These are phyloP conservation scores for Tetrahymena borealis DNA, from an alignment of 73 alveolate species.

Conservation along the genomic window DNA sequence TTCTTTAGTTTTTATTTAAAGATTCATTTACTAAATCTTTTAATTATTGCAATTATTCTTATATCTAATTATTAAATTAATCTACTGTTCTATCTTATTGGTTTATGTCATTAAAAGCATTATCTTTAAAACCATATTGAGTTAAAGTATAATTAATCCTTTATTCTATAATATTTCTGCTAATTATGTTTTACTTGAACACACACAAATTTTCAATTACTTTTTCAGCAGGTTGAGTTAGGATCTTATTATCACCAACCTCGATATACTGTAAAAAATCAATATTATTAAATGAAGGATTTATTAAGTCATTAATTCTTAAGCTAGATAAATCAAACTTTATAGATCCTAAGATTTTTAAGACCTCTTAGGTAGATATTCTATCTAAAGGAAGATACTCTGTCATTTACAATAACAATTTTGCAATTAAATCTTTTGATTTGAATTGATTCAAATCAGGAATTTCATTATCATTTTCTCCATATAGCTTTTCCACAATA, in stretches of 20 bases:
- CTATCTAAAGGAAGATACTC: neutral
- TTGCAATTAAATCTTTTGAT: neutral
- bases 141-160: too few relatives aligned
- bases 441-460: neutral
- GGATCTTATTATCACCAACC: neutral
- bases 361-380: neutral
- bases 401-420: neutral
- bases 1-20: too few relatives aligned
- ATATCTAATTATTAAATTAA: too few relatives aligned
- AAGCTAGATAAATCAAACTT: neutral
- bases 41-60: too few relatives aligned
- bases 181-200: too few relatives aligned
- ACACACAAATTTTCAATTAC: neutral
- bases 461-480: neutral
- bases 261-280: neutral
- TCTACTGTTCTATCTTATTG: too few relatives aligned
- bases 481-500: neutral
- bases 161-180: too few relatives aligned
- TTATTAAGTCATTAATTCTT: neutral
- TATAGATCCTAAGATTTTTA: neutral
- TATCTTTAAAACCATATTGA: too few relatives aligned
- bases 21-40: too few relatives aligned
- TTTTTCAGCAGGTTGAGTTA: neutral
- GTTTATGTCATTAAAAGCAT: too few relatives aligned
- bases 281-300: neutral